Percentiles rank a stretch among this genome's conserved stretches.
phyloP scores from a whole-genome alignment of 306 rosid genomes.

The Fragaria iinumae region DNA sequence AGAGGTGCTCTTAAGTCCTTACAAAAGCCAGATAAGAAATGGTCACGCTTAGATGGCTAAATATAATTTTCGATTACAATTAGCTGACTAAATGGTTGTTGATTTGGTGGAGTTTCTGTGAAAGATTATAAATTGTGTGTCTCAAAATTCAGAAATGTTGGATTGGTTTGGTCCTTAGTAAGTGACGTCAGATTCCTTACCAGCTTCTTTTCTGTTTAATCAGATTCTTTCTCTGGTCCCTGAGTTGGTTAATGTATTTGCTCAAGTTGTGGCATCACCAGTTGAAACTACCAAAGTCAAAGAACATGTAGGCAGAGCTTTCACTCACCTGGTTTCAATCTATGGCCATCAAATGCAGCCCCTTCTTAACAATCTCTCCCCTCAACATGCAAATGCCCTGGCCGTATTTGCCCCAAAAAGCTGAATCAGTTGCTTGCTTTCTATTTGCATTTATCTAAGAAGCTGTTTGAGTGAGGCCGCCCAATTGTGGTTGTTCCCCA shows the following conservation, averaged over 20 bases:
- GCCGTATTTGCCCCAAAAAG: conserved; percentile 75
- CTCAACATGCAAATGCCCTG: conserved; percentile 79
- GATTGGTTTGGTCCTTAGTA: background rate
- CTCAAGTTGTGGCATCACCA: conserved; percentile 90
- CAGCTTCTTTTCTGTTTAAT: conserved; percentile 30
- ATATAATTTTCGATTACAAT: background rate
- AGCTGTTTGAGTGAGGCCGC: conserved; percentile 7
- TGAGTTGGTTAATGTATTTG: conserved; percentile 84
- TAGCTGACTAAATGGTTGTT: background rate
- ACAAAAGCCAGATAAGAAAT: background rate
- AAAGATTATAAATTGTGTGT: background rate
- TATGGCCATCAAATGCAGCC: conserved; percentile 96
- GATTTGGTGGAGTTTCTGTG: background rate
- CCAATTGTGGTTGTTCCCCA: conserved; percentile 27
- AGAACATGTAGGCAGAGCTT: conserved; percentile 78
- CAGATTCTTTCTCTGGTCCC: conserved; percentile 92
- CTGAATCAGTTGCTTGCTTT: conserved; percentile 36
- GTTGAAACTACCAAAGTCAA: conserved; percentile 82
- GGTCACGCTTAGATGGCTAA: background rate
- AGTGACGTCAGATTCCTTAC: conserved; percentile 15
- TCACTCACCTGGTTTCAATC: conserved; percentile 77
- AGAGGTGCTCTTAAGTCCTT: background rate
- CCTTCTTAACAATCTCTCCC: conserved; percentile 76
- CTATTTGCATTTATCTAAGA: conserved; percentile 14
- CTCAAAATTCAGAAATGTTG: background rate